Conservation (phyloP, 805 yeast genomes). For the Teunomyces funiuensis region DNA sequence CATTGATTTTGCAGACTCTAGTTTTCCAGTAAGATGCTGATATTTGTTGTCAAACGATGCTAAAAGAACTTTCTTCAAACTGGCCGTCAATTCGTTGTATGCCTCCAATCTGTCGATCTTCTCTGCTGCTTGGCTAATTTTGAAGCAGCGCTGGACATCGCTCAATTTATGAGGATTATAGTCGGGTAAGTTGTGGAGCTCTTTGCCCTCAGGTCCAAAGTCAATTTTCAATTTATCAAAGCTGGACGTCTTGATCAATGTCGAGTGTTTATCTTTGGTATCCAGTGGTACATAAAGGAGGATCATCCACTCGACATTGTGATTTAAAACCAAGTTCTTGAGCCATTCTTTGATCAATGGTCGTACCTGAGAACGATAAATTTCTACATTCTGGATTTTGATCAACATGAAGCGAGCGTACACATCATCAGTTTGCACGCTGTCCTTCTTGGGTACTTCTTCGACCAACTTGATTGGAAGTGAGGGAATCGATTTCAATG, state of each 20-base stretch:
- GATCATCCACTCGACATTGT: conserved; percentile 60
- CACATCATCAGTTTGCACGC: conserved; percentile 22
- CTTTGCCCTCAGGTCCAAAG: conserved; percentile 44
- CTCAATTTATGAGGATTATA: background rate
- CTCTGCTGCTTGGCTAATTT: conserved; percentile 36
- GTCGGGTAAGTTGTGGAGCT: conserved; percentile 17
- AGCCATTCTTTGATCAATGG: conserved; percentile 86
- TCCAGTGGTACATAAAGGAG: conserved; percentile 48
- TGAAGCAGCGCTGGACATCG: conserved; percentile 38
- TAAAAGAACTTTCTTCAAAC: conserved; percentile 50
- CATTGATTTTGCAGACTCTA: conserved; percentile 1
- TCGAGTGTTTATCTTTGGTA: conserved; percentile 32
- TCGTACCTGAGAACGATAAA: conserved; percentile 75
- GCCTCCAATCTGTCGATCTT: conserved; percentile 45
- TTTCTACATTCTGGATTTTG: conserved; percentile 64
- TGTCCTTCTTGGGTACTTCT: conserved; percentile 47
- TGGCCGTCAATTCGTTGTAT: conserved; percentile 48
- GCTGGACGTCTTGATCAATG: conserved; percentile 45
- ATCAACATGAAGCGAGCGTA: conserved; percentile 70
- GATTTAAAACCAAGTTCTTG: conserved; percentile 34
- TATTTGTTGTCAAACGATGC: conserved; percentile 46
- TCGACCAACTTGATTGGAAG: conserved; percentile 56
- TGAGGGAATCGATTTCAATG: conserved; percentile 61
- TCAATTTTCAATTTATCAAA: conserved; percentile 57
- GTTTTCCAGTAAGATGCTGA: conserved; percentile 12